Evolutionary conservation across 2,329 filamentous ascomycete species (phyloP).

Genomic region (Periconia digitata): DNA sequence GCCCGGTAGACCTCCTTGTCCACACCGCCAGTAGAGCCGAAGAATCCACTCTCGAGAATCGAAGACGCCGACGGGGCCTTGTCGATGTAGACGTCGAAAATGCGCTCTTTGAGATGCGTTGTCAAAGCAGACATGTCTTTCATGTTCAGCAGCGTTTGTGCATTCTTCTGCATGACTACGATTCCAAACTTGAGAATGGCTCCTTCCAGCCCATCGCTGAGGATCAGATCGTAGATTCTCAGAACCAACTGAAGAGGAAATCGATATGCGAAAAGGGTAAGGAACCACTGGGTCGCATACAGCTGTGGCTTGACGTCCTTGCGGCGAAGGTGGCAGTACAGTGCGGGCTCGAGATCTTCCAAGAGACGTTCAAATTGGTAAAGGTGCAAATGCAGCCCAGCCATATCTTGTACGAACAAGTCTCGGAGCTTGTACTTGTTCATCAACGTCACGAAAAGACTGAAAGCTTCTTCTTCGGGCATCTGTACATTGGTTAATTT

Average conservation of each 20-base stretch:
- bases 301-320: slow-evolving; percentile 86
- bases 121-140: slow-evolving; percentile 90
- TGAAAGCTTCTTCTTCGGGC: slow-evolving; percentile 97
- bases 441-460: slow-evolving; percentile 89
- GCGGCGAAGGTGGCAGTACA: slow-evolving; percentile 91
- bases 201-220: slow-evolving; percentile 84
- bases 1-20: slow-evolving; percentile 97
- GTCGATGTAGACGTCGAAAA: slow-evolving; percentile 98
- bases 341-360: slow-evolving; percentile 88
- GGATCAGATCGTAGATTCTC: slow-evolving; percentile 91
- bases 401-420: slow-evolving; percentile 94
- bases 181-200: slow-evolving; percentile 94
- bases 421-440: slow-evolving; percentile 93
- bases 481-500: slow-evolving; percentile 61
- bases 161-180: slow-evolving; percentile 95
- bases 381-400: slow-evolving; percentile 86
- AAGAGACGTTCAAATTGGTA: slow-evolving; percentile 94
- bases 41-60: slow-evolving; percentile 94
- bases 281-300: slow-evolving; percentile 98
- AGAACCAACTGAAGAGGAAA: slow-evolving; percentile 96
- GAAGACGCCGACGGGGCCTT: slow-evolving; percentile 89
- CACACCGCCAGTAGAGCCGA: slow-evolving; percentile 83
- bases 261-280: slow-evolving; percentile 96
- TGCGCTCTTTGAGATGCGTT: slow-evolving; percentile 84
- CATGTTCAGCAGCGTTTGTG: slow-evolving; percentile 74